A percentile compares a stretch with the other conserved stretches of the same genome.
phyloP scores from a whole-genome alignment of 2,329 filamentous ascomycete species.

The Thelonectria blattea region DNA sequence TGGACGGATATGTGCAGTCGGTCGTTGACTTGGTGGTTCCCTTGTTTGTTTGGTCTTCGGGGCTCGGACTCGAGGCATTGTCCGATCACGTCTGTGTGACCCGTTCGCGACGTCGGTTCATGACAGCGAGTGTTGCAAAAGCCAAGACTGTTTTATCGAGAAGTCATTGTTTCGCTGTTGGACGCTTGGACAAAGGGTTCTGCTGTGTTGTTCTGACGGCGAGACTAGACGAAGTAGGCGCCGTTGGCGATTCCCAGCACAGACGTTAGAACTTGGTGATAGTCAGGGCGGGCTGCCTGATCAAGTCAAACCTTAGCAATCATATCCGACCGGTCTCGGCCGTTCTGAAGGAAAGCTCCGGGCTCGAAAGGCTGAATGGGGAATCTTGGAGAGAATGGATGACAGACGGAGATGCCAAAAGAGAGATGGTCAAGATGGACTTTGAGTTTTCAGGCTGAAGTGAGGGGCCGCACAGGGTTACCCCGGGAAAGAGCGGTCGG shows the following conservation, averaged over 20 bases:
- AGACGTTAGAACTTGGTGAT: not conserved
- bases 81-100: not conserved
- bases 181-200: not conserved
- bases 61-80: not conserved
- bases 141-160: not conserved
- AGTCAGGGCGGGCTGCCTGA: not conserved
- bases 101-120: not conserved
- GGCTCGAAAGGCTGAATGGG: not conserved
- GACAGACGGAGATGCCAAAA: constrained; percentile 8
- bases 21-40: not conserved
- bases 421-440: constrained; percentile 2
- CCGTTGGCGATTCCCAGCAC: not conserved
- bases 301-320: not conserved
- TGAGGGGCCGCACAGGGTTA: not conserved
- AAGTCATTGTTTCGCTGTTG: not conserved
- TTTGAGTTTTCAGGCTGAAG: constrained; percentile 5
- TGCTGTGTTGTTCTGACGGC: no score
- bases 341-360: not conserved
- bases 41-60: not conserved
- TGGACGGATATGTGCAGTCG: not conserved
- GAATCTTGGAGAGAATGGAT: not conserved
- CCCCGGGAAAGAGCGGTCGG: not conserved
- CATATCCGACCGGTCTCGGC: not conserved
- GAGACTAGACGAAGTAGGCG: not conserved
- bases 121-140: not conserved